Percentiles rank a stretch among this genome's conserved stretches.
These are phyloP conservation scores for Sonneratia alba DNA, from an alignment of 345 rosid genomes.

Conservation along the genomic window DNA sequence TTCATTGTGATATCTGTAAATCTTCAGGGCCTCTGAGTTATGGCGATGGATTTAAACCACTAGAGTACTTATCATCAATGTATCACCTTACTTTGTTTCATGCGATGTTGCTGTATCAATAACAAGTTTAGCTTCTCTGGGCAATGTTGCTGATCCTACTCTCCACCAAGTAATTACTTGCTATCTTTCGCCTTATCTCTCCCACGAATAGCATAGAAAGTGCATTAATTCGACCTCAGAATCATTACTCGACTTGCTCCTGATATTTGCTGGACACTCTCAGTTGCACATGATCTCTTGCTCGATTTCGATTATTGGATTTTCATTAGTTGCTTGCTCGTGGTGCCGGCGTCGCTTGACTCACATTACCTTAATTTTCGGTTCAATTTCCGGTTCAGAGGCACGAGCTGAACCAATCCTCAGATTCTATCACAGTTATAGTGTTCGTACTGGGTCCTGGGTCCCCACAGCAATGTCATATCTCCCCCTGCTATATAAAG, in stretches of 20 bases:
- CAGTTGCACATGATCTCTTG: conserved; percentile 17
- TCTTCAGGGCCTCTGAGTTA: neutral
- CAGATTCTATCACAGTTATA: no score
- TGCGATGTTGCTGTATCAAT: neutral
- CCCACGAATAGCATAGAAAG: neutral
- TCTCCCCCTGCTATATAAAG: no score
- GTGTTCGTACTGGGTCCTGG: no score
- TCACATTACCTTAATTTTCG: conserved; percentile 9
- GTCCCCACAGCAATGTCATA: no score
- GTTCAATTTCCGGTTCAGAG: neutral
- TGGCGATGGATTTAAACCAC: neutral
- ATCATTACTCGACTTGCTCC: conserved; percentile 17
- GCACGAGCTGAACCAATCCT: no score
- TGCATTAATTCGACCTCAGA: neutral
- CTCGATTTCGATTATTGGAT: conserved; percentile 21
- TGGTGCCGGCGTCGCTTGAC: neutral
- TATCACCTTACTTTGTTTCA: neutral
- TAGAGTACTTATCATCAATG: neutral
- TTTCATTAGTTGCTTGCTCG: conserved; percentile 15
- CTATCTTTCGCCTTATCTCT: neutral
- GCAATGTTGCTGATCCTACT: neutral
- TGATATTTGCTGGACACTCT: conserved; percentile 18
- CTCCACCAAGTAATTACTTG: neutral
- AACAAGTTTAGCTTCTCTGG: neutral
- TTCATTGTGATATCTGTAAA: neutral